Evolutionary conservation across 441 rosid genomes (phyloP), one percentile per base, ranked within the genome.

Genomic region (Croton laevigatus): DNA sequence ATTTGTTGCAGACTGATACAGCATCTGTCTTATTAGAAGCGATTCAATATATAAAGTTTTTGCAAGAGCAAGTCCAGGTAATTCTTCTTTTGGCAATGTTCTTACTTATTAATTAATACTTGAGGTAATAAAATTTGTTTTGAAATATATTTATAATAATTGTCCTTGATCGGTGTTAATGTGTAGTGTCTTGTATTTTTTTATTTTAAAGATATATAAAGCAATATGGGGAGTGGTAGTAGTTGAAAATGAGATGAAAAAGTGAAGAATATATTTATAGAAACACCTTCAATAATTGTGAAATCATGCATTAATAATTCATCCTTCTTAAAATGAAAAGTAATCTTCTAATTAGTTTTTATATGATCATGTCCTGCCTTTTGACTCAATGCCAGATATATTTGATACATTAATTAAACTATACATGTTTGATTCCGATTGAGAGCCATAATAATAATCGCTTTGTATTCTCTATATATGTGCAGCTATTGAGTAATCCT

Each of bases 11-110:
- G 96, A 92, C 96, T 65, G 96, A 92, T 70, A 90, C 96, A 16
- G 93, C 98, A 60, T 92, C 98, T 27, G 98, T 92, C 68, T 78
- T 92, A 37, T 84, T 84, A 57, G 98, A 92, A 82, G 88, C 98
- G 11, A 86, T 90, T 74, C 89, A 87, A 74, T 89, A 84, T 61
- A 90, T 92, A 66, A 90, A 87, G 68, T 89, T 83, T 69, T 83
- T 88, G 48, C 94, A 92, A 76, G 91, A 89, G 75, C 98, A 92
- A 83, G 88, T 92, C 58, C 85, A 87, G 93, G 98, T 92, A 69
- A 78, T 27, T 27, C 32, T 27, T 27, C 32, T 27, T 46, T 14
- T 14, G 13, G 17, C 22, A 5, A 27, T 27, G 32, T 48, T 48
- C 14, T 4, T 48, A 11, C 17, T 12, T 46, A 46, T 46, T 16